Percentiles rank a stretch among this genome's conserved stretches.
Evolutionary conservation across 1,139 yeast genomes (phyloP).

Genomic region (Saccharomyces hybrid): DNA sequence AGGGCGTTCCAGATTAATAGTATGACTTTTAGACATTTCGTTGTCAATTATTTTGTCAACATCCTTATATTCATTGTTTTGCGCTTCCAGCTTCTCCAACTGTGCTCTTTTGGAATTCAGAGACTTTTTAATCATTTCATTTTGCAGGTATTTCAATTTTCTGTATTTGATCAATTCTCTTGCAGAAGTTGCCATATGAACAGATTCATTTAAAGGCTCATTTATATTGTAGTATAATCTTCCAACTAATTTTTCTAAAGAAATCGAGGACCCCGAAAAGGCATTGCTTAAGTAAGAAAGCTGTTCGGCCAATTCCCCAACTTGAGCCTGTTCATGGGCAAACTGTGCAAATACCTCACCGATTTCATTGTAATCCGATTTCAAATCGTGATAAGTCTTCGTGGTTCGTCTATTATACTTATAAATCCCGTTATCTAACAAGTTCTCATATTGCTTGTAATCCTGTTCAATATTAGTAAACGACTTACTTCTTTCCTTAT

Average conservation of each 20-base stretch:
- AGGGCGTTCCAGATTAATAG: constrained; percentile 26
- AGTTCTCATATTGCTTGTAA: constrained; percentile 50
- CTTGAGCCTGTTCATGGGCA: constrained; percentile 58
- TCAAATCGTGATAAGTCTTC: constrained; percentile 54
- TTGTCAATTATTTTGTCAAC: constrained; percentile 29
- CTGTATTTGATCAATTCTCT: constrained; percentile 64
- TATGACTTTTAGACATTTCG: constrained; percentile 9
- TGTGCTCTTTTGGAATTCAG: constrained; percentile 27
- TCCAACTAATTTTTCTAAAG: constrained; percentile 61
- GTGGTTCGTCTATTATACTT: constrained; percentile 60
- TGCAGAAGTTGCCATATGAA: constrained; percentile 63
- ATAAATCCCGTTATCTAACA: constrained; percentile 52
- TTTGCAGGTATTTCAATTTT: constrained; percentile 60
- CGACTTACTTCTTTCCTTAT: constrained; percentile 34
- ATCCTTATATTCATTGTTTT: constrained; percentile 30
- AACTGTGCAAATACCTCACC: constrained; percentile 37
- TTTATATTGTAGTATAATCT: constrained; percentile 65
- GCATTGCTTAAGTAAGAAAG: constrained; percentile 77
- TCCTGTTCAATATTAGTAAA: constrained; percentile 32
- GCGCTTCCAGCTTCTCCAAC: constrained; percentile 29
- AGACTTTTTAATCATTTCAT: constrained; percentile 38
- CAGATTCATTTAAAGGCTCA: constrained; percentile 80
- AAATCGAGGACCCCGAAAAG: constrained; percentile 62
- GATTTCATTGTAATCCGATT: constrained; percentile 35
- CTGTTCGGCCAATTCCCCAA: constrained; percentile 33